A percentile compares a stretch with the other conserved stretches of the same genome.
These are phyloP conservation scores for Ormosia emarginata DNA, from an alignment of 306 rosid genomes.

Conservation along the genomic window DNA sequence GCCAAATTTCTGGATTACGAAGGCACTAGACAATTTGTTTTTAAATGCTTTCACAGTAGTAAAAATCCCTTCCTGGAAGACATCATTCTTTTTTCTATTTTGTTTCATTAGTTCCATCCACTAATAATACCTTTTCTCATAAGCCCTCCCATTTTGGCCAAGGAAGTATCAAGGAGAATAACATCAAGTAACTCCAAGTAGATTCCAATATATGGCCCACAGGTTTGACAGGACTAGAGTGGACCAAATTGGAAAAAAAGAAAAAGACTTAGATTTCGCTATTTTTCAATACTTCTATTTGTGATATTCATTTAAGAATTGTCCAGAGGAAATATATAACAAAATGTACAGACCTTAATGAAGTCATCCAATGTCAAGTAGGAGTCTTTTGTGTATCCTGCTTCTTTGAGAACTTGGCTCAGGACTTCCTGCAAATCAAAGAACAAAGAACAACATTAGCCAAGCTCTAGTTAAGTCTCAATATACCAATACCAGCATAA, in stretches of 20 bases:
- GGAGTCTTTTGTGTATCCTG: constrained; percentile 73
- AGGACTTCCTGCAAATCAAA: constrained; percentile 60
- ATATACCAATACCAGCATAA: not conserved
- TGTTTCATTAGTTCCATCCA: not conserved
- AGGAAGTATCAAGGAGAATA: not conserved
- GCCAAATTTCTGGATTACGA: not conserved
- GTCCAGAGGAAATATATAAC: not conserved
- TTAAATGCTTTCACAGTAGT: not conserved
- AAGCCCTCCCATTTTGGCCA: not conserved
- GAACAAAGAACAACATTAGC: constrained; percentile 1
- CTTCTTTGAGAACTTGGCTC: constrained; percentile 64
- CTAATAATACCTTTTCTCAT: not conserved
- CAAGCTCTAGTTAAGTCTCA: not conserved
- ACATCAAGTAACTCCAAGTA: constrained; percentile 8
- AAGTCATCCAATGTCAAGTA: constrained; percentile 67
- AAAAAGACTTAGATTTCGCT: not conserved
- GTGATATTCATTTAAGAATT: not conserved
- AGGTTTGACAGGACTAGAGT: not conserved
- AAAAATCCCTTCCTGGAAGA: not conserved
- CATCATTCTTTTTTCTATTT: not conserved
- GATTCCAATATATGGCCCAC: not conserved
- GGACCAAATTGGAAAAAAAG: not conserved
- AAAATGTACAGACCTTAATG: constrained; percentile 52
- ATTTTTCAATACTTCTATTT: not conserved
- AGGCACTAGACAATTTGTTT: not conserved